phyloP scores from a whole-genome alignment of 2,329 filamentous ascomycete genomes.

The Cladophialophora bantiana region DNA sequence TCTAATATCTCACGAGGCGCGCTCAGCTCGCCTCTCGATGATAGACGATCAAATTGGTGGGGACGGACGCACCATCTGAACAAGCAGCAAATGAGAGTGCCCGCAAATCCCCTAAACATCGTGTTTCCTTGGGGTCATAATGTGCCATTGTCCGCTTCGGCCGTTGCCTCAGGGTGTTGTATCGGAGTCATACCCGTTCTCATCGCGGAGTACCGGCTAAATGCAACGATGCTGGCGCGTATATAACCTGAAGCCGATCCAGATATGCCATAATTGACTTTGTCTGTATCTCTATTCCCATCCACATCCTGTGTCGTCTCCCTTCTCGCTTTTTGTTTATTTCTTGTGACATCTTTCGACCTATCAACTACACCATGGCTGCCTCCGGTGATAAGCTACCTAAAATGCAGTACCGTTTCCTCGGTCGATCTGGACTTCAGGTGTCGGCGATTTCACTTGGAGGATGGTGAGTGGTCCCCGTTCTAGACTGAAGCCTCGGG shows the following conservation, averaged over 20 bases:
- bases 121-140: background rate
- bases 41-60: background rate
- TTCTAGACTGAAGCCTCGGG: background rate
- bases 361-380: conserved; percentile 3
- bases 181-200: background rate
- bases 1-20: no score
- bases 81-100: background rate
- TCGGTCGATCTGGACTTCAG: conserved; percentile 74
- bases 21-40: background rate
- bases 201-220: conserved; percentile 15
- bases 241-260: conserved; percentile 1
- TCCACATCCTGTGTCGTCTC: background rate
- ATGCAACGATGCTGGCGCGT: conserved; percentile 5
- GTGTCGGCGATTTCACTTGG: conserved; percentile 75
- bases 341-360: background rate
- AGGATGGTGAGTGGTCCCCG: conserved; percentile 45
- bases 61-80: background rate
- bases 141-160: background rate
- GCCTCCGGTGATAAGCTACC: conserved; percentile 46
- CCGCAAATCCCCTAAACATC: background rate
- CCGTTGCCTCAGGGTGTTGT: background rate
- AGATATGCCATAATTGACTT: background rate
- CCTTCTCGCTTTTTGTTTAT: background rate
- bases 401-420: conserved; percentile 73
- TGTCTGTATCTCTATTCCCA: background rate